These are phyloP conservation scores for Malassezia sp. DNA, from an alignment of 1,284 basidiomycete genomes.

Conservation along the genomic window DNA sequence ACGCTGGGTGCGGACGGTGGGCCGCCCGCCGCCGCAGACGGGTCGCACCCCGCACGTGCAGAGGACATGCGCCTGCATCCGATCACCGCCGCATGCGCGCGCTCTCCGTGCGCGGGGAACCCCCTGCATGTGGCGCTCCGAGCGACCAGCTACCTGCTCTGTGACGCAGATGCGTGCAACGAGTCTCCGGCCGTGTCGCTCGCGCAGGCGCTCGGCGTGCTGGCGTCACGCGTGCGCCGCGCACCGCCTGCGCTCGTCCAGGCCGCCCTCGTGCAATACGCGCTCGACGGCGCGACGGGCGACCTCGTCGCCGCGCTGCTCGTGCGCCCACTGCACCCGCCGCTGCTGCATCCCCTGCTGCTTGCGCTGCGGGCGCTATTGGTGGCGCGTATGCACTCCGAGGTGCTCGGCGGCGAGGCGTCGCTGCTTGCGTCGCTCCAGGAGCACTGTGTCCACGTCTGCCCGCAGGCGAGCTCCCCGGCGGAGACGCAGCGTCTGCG, in stretches of 20 bases:
- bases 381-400: slow-evolving; percentile 3
- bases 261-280: background rate
- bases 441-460: background rate
- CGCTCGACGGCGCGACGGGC: background rate
- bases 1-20: background rate
- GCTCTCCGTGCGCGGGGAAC: background rate
- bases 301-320: slow-evolving; percentile 5
- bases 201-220: slow-evolving; percentile 4
- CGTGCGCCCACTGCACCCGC: slow-evolving; percentile 4
- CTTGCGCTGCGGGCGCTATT: slow-evolving; percentile 6
- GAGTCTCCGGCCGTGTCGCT: slow-evolving; percentile 1
- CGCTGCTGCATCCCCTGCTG: slow-evolving; percentile 5
- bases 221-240: background rate
- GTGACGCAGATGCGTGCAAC: background rate
- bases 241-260: background rate
- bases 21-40: too few relatives aligned
- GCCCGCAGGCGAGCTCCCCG: background rate
- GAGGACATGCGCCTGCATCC: too few relatives aligned
- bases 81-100: background rate
- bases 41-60: too few relatives aligned
- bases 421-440: background rate
- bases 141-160: background rate
- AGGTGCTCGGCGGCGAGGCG: slow-evolving; percentile 4
- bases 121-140: slow-evolving; percentile 3
- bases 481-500: background rate